Conservation (phyloP, 1,284 basidiomycete species). For the Ceratobasidium sp. region DNA sequence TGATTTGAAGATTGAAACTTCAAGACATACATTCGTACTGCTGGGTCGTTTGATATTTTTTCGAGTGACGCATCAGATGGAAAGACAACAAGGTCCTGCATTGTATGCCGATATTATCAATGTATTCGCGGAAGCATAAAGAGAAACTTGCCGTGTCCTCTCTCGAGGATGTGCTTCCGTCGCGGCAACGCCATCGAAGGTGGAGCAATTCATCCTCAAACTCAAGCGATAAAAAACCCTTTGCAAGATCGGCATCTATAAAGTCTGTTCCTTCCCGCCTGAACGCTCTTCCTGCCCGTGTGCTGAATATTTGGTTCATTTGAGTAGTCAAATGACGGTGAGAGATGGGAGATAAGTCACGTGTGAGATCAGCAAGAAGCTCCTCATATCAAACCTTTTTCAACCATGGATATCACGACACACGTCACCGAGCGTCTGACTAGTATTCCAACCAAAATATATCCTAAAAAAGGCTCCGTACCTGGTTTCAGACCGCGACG, state of each 20-base stretch:
- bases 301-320: conserved; percentile 38
- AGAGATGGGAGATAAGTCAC: not conserved
- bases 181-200: conserved; percentile 81
- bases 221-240: conserved; percentile 76
- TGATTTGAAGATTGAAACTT: conserved; percentile 85
- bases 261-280: conserved; percentile 73
- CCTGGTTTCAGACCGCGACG: not conserved
- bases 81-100: conserved; percentile 80
- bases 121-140: not conserved
- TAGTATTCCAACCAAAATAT: conserved; percentile 16
- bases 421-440: not conserved
- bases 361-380: not conserved
- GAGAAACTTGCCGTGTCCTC: conserved; percentile 69
- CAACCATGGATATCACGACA: not conserved
- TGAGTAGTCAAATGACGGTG: not conserved
- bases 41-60: conserved; percentile 71
- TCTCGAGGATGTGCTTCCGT: conserved; percentile 60
- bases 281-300: conserved; percentile 84
- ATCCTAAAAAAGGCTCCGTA: not conserved
- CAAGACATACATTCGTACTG: conserved; percentile 79
- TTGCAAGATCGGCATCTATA: conserved; percentile 74
- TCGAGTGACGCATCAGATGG: conserved; percentile 82
- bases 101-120: not conserved
- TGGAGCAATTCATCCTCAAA: conserved; percentile 79
- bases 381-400: not conserved